Evolutionary conservation across 148 eudicot genomes (phyloP).

Genomic region (Diospyros lotus): DNA sequence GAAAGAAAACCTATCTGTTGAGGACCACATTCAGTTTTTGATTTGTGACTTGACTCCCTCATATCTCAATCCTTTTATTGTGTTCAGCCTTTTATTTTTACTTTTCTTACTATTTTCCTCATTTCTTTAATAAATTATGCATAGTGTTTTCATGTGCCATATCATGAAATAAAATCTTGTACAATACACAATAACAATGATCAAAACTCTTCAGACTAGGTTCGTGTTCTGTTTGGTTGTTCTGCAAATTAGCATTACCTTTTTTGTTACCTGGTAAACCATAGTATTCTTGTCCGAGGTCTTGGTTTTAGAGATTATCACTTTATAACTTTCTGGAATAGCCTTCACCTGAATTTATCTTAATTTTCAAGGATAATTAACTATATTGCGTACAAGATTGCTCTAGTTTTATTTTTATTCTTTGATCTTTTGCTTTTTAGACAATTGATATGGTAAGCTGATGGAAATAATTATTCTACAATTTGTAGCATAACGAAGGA

Average conservation of each 20-base stretch:
- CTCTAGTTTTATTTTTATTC: neutral
- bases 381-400: neutral
- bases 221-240: neutral
- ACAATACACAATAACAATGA: neutral
- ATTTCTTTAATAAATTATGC: neutral
- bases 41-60: no score
- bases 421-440: neutral
- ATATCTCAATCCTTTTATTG: no score
- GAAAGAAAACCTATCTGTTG: no score
- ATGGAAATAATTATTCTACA: slow-evolving; percentile 11
- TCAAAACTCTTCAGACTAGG: neutral
- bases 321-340: neutral
- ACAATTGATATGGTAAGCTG: slow-evolving; percentile 11
- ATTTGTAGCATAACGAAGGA: slow-evolving; percentile 70
- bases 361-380: no score
- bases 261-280: neutral
- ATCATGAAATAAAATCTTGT: no score
- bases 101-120: no score
- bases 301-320: neutral
- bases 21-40: no score
- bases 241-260: neutral
- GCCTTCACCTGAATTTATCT: no score
- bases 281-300: neutral
- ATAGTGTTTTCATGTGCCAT: neutral
- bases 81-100: no score